These are phyloP conservation scores for Gyrodon lividus DNA, from an alignment of 768 basidiomycete genomes.

Conservation along the genomic window DNA sequence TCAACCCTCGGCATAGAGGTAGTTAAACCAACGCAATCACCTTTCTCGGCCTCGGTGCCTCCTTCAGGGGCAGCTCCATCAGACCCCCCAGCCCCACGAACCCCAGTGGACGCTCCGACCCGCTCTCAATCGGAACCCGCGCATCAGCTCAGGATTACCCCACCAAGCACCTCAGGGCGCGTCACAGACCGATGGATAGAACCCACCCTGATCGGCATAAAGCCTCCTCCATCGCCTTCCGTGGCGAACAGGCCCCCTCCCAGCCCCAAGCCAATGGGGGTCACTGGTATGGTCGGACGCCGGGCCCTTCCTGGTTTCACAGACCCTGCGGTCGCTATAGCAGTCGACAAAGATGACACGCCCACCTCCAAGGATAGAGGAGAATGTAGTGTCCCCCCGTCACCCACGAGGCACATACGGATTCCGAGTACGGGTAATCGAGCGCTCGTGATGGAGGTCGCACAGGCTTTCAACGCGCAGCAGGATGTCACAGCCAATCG, in stretches of 20 bases:
- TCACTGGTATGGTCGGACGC: slow-evolving; percentile 35
- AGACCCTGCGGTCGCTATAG: background rate
- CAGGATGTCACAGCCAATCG: slow-evolving; percentile 7
- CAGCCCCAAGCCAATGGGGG: slow-evolving; percentile 13
- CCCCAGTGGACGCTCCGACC: background rate
- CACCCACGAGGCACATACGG: slow-evolving; percentile 48
- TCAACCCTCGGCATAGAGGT: background rate
- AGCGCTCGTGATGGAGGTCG: slow-evolving; percentile 77
- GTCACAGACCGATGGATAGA: slow-evolving; percentile 35
- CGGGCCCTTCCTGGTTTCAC: slow-evolving; percentile 44
- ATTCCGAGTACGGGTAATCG: slow-evolving; percentile 70
- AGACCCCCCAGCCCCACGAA: background rate
- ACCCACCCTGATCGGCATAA: slow-evolving; percentile 33
- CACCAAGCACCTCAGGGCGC: slow-evolving; percentile 11
- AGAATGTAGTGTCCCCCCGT: slow-evolving; percentile 20
- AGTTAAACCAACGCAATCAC: background rate
- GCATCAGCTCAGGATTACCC: slow-evolving; percentile 5
- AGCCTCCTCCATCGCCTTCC: slow-evolving; percentile 13
- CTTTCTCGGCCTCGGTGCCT: slow-evolving; percentile 1
- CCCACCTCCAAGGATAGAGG: slow-evolving; percentile 17
- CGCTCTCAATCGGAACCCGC: slow-evolving; percentile 1
- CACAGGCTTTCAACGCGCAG: slow-evolving; percentile 51
- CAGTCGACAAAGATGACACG: slow-evolving; percentile 7
- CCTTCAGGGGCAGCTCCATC: slow-evolving; percentile 1
- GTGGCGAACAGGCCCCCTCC: background rate